A percentile compares a stretch with the other conserved stretches of the same genome.
phyloP scores from a whole-genome alignment of 1,139 yeast genomes.

The Zygosaccharomyces pseudobailii region DNA sequence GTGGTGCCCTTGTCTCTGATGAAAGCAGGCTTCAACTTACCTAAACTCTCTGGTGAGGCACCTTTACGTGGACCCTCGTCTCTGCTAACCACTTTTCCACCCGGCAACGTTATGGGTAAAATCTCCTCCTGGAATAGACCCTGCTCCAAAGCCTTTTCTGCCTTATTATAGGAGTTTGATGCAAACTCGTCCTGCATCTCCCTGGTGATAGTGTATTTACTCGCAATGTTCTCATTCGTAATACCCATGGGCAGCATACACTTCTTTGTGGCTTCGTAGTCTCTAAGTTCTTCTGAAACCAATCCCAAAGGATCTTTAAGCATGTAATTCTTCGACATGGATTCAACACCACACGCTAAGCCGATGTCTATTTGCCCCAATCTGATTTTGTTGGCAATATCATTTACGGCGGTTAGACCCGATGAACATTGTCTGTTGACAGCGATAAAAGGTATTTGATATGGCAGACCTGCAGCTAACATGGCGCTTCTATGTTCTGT shows the following conservation, averaged over 20 bases:
- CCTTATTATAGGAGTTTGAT: slow-evolving; percentile 79
- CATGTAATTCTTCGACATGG: slow-evolving; percentile 84
- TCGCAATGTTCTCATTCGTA: slow-evolving; percentile 74
- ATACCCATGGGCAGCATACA: slow-evolving; percentile 90
- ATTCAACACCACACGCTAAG: slow-evolving; percentile 86
- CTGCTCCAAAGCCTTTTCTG: slow-evolving; percentile 62
- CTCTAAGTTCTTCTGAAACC: slow-evolving; percentile 50
- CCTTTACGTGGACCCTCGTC: slow-evolving; percentile 93
- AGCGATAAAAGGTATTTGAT: slow-evolving; percentile 70
- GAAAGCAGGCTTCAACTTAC: slow-evolving; percentile 84
- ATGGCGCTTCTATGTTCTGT: slow-evolving; percentile 86
- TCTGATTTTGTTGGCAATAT: slow-evolving; percentile 81
- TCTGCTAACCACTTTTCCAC: slow-evolving; percentile 46
- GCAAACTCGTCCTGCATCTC: slow-evolving; percentile 81
- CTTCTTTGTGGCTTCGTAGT: slow-evolving; percentile 48
- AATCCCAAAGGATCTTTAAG: slow-evolving; percentile 59
- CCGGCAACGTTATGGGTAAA: slow-evolving; percentile 53
- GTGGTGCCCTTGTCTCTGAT: slow-evolving; percentile 71
- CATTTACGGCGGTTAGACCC: slow-evolving; percentile 85
- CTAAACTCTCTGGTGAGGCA: slow-evolving; percentile 72
- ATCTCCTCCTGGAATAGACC: slow-evolving; percentile 84
- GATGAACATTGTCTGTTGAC: slow-evolving; percentile 93
- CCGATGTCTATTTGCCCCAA: slow-evolving; percentile 90
- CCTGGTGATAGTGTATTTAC: slow-evolving; percentile 60
- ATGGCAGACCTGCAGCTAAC: slow-evolving; percentile 68